phyloP scores from a whole-genome alignment of 805 yeast genomes.

The Kazachstania taianensis region DNA sequence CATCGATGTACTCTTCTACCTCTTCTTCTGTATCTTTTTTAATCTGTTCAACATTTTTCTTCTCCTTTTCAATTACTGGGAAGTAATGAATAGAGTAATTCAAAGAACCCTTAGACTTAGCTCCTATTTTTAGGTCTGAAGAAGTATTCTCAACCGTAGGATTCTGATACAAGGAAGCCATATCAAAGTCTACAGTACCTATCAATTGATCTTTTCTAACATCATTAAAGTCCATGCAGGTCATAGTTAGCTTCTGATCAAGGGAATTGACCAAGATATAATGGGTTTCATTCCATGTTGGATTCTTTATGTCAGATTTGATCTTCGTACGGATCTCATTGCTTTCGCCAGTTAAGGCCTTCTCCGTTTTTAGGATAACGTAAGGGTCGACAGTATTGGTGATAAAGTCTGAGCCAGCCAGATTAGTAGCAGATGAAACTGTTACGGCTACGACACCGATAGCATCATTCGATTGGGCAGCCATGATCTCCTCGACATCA shows the following conservation, averaged over 20 bases:
- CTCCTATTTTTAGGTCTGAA: conserved; percentile 29
- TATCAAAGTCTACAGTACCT: conserved; percentile 43
- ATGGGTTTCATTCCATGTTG: conserved; percentile 59
- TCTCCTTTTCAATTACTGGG: conserved; percentile 24
- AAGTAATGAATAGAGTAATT: conserved; percentile 44
- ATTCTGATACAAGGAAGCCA: conserved; percentile 51
- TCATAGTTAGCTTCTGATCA: conserved; percentile 46
- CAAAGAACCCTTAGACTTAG: conserved; percentile 46
- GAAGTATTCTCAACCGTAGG: conserved; percentile 21
- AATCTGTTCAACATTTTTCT: conserved; percentile 6
- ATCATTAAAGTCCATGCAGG: conserved; percentile 46
- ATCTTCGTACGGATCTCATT: conserved; percentile 40
- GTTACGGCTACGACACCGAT: conserved; percentile 61
- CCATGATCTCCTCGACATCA: conserved; percentile 63
- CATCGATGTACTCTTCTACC: conserved; percentile 9
- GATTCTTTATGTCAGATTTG: conserved; percentile 45
- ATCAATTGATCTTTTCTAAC: conserved; percentile 44
- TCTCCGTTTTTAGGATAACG: conserved; percentile 37
- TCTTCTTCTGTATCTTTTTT: conserved; percentile 5
- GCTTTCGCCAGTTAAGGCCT: conserved; percentile 35
- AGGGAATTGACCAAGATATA: conserved; percentile 47
- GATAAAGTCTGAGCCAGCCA: conserved; percentile 33
- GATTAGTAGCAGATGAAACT: conserved; percentile 41
- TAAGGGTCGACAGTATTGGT: conserved; percentile 50
- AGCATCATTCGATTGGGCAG: conserved; percentile 54